Base-by-base conservation (phyloP, 352 stramenopile species). In the Globisporangium spinosum region DNA sequence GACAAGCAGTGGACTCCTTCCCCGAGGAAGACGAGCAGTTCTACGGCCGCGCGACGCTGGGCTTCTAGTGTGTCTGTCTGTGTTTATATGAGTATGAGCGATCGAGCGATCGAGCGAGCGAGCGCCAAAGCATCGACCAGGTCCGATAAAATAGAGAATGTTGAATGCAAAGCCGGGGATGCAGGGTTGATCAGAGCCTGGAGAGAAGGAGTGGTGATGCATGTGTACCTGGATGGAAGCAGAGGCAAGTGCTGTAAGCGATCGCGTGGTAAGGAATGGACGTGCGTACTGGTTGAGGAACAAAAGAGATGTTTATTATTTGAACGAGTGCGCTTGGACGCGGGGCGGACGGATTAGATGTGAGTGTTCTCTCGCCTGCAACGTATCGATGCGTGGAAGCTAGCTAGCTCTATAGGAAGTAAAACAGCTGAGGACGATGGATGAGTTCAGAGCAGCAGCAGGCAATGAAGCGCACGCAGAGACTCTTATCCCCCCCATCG, bases 21-120 rank as follows among this genome's bases (percentile, higher is more conserved):
- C 73, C 77, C 13, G 80, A 90, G 73, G 83, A 91, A 29, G 86
- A 93, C 68, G 80, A 88, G 61, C 79, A 91, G 71, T 93, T 89
- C 73, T 94, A 94, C 78, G 86, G 86, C 34, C 86, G 86, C 69
- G 86, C 86, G 64, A 94, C 86, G 32, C 70, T 94, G 47, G 86
- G 86, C 35, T 94, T 94, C 69, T 94, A 89, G 67, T 67, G 56
- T 62, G 56, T 45, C 32, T 27, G 23, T 58, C 10, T 62, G 56
- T 32, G 23, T 49, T 61, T 27, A 38, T 34, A 35, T 61, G 29
- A 29, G 32, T 65, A 32, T 35, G 12, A 23, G 29, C 61, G 43
- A 51, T 7, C 12, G 12, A 23, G 29, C 61, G 43, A 51, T 7
- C 12, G 43, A 49, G 4, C 43, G 43, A 51, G 17, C 43, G 43